Evolutionary conservation across 2,329 filamentous ascomycete species (phyloP).

Genomic region (Biscogniauxia mediterranea): DNA sequence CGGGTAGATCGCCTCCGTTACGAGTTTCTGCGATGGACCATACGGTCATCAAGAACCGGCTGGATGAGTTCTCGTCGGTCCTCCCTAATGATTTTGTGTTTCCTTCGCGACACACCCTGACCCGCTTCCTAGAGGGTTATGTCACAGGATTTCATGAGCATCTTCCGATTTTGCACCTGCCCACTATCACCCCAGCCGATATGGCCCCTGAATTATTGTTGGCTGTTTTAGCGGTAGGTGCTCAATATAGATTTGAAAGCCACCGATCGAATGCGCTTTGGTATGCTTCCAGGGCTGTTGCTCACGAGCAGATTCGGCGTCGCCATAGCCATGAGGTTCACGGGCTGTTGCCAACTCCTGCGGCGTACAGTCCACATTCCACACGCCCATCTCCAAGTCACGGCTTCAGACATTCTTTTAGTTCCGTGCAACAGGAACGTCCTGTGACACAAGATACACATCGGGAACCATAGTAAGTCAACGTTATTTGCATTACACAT

Average conservation of each 20-base stretch:
- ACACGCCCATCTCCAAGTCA: constrained; percentile 58
- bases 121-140: constrained; percentile 68
- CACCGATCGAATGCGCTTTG: constrained; percentile 58
- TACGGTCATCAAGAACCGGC: constrained; percentile 53
- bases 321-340: constrained; percentile 57
- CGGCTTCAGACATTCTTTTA: constrained; percentile 57
- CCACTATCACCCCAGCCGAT: constrained; percentile 62
- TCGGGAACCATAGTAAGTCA: constrained; percentile 57
- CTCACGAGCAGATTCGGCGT: constrained; percentile 57
- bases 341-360: constrained; percentile 53
- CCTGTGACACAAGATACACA: constrained; percentile 58
- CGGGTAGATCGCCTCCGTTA: constrained; percentile 38
- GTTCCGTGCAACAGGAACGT: constrained; percentile 56
- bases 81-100: constrained; percentile 63
- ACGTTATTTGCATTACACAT: neutral
- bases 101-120: constrained; percentile 66
- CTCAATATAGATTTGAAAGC: constrained; percentile 63
- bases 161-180: constrained; percentile 62
- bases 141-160: constrained; percentile 63
- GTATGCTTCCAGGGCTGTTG: constrained; percentile 59
- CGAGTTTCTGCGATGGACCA: constrained; percentile 55
- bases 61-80: constrained; percentile 60
- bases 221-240: constrained; percentile 65
- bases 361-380: constrained; percentile 59
- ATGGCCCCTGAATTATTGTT: constrained; percentile 67